phyloP scores from a whole-genome alignment of 768 basidiomycete genomes.

The Trametes maxima region DNA sequence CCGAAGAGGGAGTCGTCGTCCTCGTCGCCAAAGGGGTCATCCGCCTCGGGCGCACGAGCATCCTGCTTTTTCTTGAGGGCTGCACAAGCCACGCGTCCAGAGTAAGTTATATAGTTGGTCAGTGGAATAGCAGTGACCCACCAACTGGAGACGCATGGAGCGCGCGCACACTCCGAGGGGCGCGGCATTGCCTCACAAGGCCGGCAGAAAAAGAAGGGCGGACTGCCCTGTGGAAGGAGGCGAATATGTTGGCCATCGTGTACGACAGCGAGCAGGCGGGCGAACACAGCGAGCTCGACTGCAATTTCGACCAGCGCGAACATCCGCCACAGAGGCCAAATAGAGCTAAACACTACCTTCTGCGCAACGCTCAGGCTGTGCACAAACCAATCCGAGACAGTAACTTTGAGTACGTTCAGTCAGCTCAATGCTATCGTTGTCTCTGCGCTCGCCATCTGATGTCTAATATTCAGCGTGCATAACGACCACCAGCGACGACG shows the following conservation, averaged over 20 bases:
- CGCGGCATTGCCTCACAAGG: background rate
- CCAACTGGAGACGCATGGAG: slow-evolving; percentile 13
- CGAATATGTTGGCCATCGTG: slow-evolving; percentile 16
- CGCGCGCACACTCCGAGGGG: background rate
- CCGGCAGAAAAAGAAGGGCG: background rate
- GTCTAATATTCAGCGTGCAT: no score
- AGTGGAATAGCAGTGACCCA: background rate
- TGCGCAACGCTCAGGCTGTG: no score
- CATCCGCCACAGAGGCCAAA: slow-evolving; percentile 6
- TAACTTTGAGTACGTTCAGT: no score
- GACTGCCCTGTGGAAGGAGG: slow-evolving; percentile 5
- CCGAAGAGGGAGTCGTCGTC: slow-evolving; percentile 15
- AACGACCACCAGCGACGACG: no score
- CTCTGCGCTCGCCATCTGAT: no score
- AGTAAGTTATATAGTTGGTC: background rate
- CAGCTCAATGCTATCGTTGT: no score
- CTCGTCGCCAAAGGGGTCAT: slow-evolving; percentile 22
- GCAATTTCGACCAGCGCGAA: background rate
- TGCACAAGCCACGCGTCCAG: background rate
- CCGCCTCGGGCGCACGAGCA: background rate
- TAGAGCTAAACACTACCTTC: background rate
- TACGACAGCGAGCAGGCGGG: slow-evolving; percentile 9
- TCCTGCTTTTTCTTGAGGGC: slow-evolving; percentile 23
- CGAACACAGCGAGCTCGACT: slow-evolving; percentile 15
- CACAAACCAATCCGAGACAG: no score